A percentile compares a stretch with the other conserved stretches of the same genome.
phyloP scores from a whole-genome alignment of 1,139 yeast genomes.

The Candida dubliniensis region DNA sequence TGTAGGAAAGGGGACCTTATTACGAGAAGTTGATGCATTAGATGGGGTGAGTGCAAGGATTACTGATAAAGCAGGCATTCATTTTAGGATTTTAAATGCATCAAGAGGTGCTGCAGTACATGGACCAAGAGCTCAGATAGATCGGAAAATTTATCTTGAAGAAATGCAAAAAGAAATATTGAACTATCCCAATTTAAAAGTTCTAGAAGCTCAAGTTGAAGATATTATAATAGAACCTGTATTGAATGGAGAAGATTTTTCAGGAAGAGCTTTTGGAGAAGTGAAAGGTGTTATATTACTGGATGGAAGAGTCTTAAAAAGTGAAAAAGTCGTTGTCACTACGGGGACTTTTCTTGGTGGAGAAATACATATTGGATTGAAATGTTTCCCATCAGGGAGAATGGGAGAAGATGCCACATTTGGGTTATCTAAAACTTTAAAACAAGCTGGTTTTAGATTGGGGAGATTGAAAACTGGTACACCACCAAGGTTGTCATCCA shows the following conservation, averaged over 20 bases:
- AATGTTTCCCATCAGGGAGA: conserved; percentile 83
- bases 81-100: conserved; percentile 80
- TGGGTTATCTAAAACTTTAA: conserved; percentile 80
- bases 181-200: conserved; percentile 57
- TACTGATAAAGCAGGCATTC: conserved; percentile 91
- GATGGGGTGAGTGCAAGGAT: conserved; percentile 88
- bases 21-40: conserved; percentile 92
- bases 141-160: conserved; percentile 69
- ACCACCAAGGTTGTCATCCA: conserved; percentile 81
- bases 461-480: conserved; percentile 97
- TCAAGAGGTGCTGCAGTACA: conserved; percentile 97
- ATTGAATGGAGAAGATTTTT: conserved; percentile 21
- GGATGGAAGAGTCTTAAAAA: conserved; percentile 59
- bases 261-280: conserved; percentile 40
- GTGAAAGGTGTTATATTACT: conserved; percentile 73
- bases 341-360: conserved; percentile 96
- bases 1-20: conserved; percentile 91
- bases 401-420: conserved; percentile 91
- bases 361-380: conserved; percentile 88
- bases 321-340: conserved; percentile 78
- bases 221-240: conserved; percentile 71
- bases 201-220: conserved; percentile 76
- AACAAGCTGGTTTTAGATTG: conserved; percentile 72
- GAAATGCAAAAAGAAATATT: conserved; percentile 77
- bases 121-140: conserved; percentile 98